These are phyloP conservation scores for Lichenothelia convexa DNA, from an alignment of 495 filamentous ascomycete species.

Conservation along the genomic window DNA sequence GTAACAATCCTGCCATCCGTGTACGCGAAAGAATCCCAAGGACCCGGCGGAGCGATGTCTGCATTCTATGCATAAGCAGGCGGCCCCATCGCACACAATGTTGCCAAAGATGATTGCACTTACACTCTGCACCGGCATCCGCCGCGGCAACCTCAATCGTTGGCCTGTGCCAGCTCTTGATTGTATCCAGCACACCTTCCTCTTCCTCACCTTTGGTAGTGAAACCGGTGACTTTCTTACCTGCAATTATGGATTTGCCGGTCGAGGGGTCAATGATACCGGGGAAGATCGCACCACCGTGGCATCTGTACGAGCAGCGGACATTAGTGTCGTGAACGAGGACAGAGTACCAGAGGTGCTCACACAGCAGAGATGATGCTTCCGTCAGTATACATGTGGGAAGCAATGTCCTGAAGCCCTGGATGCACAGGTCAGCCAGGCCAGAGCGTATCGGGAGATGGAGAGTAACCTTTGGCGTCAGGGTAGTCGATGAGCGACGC, in stretches of 20 bases:
- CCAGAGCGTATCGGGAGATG: too few species aligned
- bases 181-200: conserved; percentile 20
- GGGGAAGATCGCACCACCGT: conserved; percentile 28
- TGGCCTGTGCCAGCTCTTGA: conserved; percentile 18
- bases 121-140: conserved; percentile 23
- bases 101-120: conserved; percentile 7
- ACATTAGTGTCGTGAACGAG: background rate
- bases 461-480: conserved; percentile 18
- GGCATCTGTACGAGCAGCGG: conserved; percentile 12
- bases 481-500: conserved; percentile 30
- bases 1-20: conserved; percentile 21
- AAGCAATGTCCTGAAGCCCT: conserved; percentile 24
- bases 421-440: too few species aligned
- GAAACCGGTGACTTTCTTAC: conserved; percentile 27
- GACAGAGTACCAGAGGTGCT: conserved; percentile 5
- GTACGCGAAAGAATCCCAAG: conserved; percentile 30
- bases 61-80: background rate
- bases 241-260: conserved; percentile 24
- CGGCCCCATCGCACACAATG: background rate
- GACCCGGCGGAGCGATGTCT: conserved; percentile 23
- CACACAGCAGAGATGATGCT: conserved; percentile 23
- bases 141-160: conserved; percentile 22
- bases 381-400: conserved; percentile 23
- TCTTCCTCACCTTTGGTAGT: conserved; percentile 25
- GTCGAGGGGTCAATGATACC: conserved; percentile 22